Percentiles rank a stretch among this genome's conserved stretches.
Conservation (phyloP, 2,329 filamentous ascomycete species). For the Aspergillus arachidicola region DNA sequence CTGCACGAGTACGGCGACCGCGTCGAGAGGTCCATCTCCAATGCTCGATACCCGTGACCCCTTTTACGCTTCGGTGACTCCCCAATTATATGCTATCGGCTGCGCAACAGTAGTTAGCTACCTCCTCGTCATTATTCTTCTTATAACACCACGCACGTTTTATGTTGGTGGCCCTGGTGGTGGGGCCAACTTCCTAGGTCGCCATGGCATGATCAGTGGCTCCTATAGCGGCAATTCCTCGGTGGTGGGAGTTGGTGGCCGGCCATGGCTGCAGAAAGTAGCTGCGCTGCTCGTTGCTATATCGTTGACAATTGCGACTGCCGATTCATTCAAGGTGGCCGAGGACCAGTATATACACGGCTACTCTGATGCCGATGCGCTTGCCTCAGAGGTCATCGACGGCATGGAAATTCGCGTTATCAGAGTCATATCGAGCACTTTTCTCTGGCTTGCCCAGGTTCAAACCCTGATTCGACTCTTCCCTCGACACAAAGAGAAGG, state of each 20-base stretch:
- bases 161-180: constrained; percentile 73
- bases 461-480: constrained; percentile 96
- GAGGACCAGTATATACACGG: constrained; percentile 78
- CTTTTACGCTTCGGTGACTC: constrained; percentile 91
- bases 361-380: constrained; percentile 73
- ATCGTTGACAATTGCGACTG: constrained; percentile 89
- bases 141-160: constrained; percentile 93
- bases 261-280: constrained; percentile 87
- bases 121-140: constrained; percentile 88
- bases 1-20: constrained; percentile 46
- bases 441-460: constrained; percentile 95
- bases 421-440: constrained; percentile 90
- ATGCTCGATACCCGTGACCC: constrained; percentile 75
- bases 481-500: constrained; percentile 93
- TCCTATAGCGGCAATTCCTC: constrained; percentile 66
- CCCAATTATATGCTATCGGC: constrained; percentile 89
- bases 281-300: constrained; percentile 68
- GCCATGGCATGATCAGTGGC: constrained; percentile 81
- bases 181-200: constrained; percentile 73
- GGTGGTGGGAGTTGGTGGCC: constrained; percentile 82
- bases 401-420: constrained; percentile 87
- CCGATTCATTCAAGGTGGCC: constrained; percentile 85
- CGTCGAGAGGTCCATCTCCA: constrained; percentile 45
- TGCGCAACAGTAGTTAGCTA: constrained; percentile 90
- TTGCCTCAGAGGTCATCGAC: constrained; percentile 79